Conservation (phyloP, 306 rosid species). For the Cicer pinnatifidum region DNA sequence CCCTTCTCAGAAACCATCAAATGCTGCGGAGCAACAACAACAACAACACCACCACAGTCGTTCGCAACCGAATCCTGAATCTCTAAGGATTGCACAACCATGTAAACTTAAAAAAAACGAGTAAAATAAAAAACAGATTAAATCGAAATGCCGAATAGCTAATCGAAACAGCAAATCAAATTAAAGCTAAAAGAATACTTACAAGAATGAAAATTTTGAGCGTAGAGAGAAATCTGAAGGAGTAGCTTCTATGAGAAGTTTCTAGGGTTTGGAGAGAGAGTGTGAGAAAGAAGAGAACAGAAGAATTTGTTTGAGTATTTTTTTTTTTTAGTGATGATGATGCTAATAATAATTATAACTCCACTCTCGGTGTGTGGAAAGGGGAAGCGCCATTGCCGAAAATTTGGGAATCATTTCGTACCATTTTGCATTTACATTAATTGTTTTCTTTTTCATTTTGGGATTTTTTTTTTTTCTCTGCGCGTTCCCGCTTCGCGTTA, state of each 20-base stretch:
- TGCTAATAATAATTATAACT: conserved; percentile 7
- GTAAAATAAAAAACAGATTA: background rate
- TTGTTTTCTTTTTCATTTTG: background rate
- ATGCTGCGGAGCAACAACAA: conserved; percentile 12
- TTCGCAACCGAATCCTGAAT: conserved; percentile 40
- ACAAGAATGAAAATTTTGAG: background rate
- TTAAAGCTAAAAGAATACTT: background rate
- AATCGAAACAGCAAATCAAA: background rate
- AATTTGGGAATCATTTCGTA: conserved; percentile 9
- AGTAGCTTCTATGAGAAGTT: background rate
- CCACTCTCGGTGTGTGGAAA: background rate
- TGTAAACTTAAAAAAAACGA: conserved; percentile 12
- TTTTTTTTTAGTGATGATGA: background rate
- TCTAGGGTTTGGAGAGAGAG: conserved; percentile 49
- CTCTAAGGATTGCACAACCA: conserved; percentile 59
- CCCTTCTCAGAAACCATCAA: conserved; percentile 1
- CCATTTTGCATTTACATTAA: background rate
- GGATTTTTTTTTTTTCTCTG: background rate
- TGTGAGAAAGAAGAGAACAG: background rate
- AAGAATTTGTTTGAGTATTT: background rate
- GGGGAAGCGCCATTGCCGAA: background rate
- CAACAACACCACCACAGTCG: conserved; percentile 13
- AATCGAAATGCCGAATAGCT: background rate
- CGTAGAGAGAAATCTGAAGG: background rate
- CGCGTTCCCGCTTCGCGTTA: conserved; percentile 39